phyloP scores from a whole-genome alignment of 2,329 filamentous ascomycete species.

The Claviceps lovelessii region DNA sequence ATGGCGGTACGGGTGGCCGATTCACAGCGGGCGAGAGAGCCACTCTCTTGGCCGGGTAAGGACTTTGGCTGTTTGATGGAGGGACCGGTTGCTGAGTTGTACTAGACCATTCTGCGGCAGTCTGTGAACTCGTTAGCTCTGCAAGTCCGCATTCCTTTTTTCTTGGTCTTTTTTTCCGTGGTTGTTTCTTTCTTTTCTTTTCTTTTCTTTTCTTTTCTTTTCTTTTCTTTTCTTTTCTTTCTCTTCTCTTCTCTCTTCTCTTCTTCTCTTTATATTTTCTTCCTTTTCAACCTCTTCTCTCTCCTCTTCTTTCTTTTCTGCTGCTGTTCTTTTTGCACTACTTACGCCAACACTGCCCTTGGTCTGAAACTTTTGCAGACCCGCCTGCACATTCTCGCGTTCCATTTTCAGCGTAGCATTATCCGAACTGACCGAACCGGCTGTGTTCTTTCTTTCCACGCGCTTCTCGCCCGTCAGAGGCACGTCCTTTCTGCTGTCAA shows the following conservation, averaged over 20 bases:
- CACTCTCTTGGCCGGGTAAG: slow-evolving; percentile 38
- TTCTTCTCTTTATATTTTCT: not conserved
- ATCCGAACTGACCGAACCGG: slow-evolving; percentile 16
- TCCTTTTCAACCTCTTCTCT: not conserved
- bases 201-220: no score
- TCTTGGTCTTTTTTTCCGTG: not conserved
- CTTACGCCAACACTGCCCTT: slow-evolving; percentile 22
- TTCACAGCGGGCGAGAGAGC: slow-evolving; percentile 37
- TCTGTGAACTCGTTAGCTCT: slow-evolving; percentile 13
- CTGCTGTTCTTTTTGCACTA: not conserved
- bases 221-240: no score
- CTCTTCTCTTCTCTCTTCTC: not conserved
- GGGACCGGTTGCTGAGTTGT: slow-evolving; percentile 22
- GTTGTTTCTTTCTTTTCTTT: no score
- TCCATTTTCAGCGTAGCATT: slow-evolving; percentile 18
- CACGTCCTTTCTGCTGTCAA: slow-evolving; percentile 78
- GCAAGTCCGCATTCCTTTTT: not conserved
- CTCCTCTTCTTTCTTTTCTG: no score
- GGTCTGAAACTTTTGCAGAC: slow-evolving; percentile 18
- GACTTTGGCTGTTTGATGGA: slow-evolving; percentile 20
- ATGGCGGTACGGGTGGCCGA: slow-evolving; percentile 40
- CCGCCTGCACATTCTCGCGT: slow-evolving; percentile 16
- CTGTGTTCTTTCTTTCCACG: slow-evolving; percentile 29
- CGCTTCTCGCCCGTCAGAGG: slow-evolving; percentile 48
- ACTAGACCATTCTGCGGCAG: slow-evolving; percentile 29